Conservation (phyloP, 768 basidiomycete species). For the Myochromella boudieri region DNA sequence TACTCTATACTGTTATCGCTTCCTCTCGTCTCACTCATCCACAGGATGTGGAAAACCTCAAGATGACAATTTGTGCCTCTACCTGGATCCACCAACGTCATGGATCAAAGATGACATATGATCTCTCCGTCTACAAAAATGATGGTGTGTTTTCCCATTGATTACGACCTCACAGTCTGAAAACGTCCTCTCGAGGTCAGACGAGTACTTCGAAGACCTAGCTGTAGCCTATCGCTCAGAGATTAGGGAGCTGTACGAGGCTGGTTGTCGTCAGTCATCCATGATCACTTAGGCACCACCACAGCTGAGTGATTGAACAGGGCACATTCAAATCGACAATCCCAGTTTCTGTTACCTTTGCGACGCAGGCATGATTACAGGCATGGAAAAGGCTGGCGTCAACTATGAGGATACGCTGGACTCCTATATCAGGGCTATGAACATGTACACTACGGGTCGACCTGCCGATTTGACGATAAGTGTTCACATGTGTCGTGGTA, state of each 20-base stretch:
- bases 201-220: conserved; percentile 47
- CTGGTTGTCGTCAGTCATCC: conserved; percentile 41
- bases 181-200: conserved; percentile 24
- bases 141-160: conserved; percentile 39
- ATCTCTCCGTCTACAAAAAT: conserved; percentile 52
- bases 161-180: too few relatives aligned
- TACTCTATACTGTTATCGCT: not conserved
- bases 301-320: conserved; percentile 21
- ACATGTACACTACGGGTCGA: conserved; percentile 47
- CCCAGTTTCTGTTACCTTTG: conserved; percentile 63
- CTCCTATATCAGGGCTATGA: conserved; percentile 63
- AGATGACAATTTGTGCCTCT: conserved; percentile 66
- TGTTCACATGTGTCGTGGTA: conserved; percentile 58
- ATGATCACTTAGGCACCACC: not conserved
- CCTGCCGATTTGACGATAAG: conserved; percentile 53
- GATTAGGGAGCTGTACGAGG: conserved; percentile 42
- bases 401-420: conserved; percentile 64
- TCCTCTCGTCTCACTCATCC: conserved; percentile 7
- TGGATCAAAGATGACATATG: conserved; percentile 53
- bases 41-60: conserved; percentile 63
- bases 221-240: conserved; percentile 44
- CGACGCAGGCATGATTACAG: conserved; percentile 46
- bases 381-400: conserved; percentile 56
- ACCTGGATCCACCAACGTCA: conserved; percentile 68
- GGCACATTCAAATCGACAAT: conserved; percentile 49